Percentiles rank a stretch among this genome's conserved stretches.
Conservation (phyloP, 352 stramenopile genomes). For the Phytophthora foliorum region DNA sequence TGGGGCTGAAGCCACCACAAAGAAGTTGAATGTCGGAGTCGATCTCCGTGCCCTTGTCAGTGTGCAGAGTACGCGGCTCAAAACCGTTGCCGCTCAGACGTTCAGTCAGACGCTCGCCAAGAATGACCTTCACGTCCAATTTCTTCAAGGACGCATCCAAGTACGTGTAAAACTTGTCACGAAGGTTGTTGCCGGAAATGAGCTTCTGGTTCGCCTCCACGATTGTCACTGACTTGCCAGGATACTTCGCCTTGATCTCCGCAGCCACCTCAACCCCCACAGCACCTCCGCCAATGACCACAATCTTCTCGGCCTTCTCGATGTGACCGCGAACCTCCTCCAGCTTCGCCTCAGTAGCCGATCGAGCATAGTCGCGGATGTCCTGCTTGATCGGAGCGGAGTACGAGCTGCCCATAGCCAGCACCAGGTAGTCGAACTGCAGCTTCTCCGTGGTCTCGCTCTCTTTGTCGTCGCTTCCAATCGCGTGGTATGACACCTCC, state of each 20-base stretch:
- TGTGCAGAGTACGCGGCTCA: conserved; percentile 50
- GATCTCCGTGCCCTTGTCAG: conserved; percentile 64
- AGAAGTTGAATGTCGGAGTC: conserved; percentile 68
- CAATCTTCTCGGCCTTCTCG: conserved; percentile 28
- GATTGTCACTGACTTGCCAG: conserved; percentile 68
- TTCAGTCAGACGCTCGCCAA: conserved; percentile 50
- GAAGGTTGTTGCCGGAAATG: conserved; percentile 42
- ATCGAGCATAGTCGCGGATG: conserved; percentile 32
- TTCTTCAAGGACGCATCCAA: conserved; percentile 37
- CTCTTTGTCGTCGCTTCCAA: conserved; percentile 44
- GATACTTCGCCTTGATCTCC: conserved; percentile 68
- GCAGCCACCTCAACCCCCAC: conserved; percentile 70
- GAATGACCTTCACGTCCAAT: conserved; percentile 61
- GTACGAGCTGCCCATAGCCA: conserved; percentile 75
- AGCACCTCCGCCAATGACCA: conserved; percentile 63
- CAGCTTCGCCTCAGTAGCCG: conserved; percentile 47
- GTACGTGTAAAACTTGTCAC: conserved; percentile 45
- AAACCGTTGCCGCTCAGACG: conserved; percentile 27
- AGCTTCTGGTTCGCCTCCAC: conserved; percentile 50
- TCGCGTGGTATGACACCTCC: conserved; percentile 49
- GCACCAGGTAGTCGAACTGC: conserved; percentile 69
- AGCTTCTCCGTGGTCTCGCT: conserved; percentile 37
- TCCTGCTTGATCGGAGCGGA: conserved; percentile 62
- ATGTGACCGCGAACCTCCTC: conserved; percentile 51
- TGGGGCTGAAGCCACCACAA: conserved; percentile 50